phyloP scores from a whole-genome alignment of 306 rosid genomes.

The Castanea sativa region DNA sequence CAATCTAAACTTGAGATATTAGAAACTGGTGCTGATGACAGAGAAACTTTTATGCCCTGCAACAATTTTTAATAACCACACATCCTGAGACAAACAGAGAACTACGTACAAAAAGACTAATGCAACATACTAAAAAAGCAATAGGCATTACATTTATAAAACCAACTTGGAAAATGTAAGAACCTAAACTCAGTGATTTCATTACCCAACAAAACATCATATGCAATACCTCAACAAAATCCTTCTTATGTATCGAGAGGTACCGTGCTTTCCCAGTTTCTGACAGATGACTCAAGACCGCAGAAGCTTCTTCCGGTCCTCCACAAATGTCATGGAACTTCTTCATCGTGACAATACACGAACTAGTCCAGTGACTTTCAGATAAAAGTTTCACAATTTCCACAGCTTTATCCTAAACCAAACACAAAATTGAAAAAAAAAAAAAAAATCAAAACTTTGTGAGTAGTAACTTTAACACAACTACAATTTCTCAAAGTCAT shows the following conservation, averaged over 20 bases:
- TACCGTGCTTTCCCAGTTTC: conserved; percentile 63
- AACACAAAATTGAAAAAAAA: neutral
- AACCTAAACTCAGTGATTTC: neutral
- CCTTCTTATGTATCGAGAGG: conserved; percentile 48
- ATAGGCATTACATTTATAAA: neutral
- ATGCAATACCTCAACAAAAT: conserved; percentile 56
- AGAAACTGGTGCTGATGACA: conserved; percentile 52
- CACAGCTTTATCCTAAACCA: conserved; percentile 60
- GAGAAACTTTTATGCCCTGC: conserved; percentile 81
- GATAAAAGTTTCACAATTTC: conserved; percentile 53
- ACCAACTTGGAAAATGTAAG: neutral
- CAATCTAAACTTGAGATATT: conserved; percentile 56
- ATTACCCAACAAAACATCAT: neutral
- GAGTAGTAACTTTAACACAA: no score
- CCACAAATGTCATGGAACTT: conserved; percentile 71
- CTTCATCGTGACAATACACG: conserved; percentile 61
- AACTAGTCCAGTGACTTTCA: conserved; percentile 69
- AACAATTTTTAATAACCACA: neutral
- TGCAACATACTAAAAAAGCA: neutral
- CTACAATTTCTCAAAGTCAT: no score
- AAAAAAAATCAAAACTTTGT: no score
- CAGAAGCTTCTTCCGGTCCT: conserved; percentile 60
- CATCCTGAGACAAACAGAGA: conserved; percentile 14
- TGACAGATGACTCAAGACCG: conserved; percentile 58
- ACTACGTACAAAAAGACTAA: neutral